These are phyloP conservation scores for Chernovozyma sophiae-reginae DNA, from an alignment of 1,139 yeast species.

Conservation along the genomic window DNA sequence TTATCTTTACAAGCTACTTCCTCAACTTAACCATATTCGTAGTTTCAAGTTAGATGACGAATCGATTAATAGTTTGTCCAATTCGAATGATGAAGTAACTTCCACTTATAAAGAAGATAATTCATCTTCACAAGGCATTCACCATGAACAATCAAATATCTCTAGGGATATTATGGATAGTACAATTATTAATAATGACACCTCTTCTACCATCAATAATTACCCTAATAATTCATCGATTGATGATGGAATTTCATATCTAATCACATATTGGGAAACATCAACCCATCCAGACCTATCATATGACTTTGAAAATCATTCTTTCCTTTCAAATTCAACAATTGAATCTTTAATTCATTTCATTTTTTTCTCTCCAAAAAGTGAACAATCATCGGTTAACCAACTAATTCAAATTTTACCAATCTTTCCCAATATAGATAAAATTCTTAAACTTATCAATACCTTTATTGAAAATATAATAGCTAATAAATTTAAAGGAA, in stretches of 20 bases:
- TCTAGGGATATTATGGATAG: conserved; percentile 3
- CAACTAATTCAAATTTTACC: conserved; percentile 61
- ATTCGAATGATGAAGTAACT: neutral
- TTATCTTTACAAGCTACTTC: conserved; percentile 52
- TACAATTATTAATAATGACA: neutral
- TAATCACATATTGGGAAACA: conserved; percentile 26
- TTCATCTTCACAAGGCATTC: neutral
- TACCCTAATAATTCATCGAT: neutral
- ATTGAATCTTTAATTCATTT: conserved; percentile 74
- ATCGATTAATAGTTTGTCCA: neutral
- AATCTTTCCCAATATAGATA: conserved; percentile 55
- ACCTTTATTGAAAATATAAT: conserved; percentile 20
- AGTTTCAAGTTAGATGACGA: conserved; percentile 23
- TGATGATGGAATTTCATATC: conserved; percentile 8
- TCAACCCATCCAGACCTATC: conserved; percentile 64
- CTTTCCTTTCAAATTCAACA: conserved; percentile 21
- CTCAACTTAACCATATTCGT: conserved; percentile 41
- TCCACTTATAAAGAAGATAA: conserved; percentile 4
- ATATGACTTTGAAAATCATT: conserved; percentile 44
- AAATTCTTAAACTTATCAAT: conserved; percentile 40
- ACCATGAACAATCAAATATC: no score
- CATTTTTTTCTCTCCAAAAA: conserved; percentile 42
- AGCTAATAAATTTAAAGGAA: conserved; percentile 20
- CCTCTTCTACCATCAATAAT: neutral
- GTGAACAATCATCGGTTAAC: conserved; percentile 17